phyloP scores from a whole-genome alignment of 1,284 basidiomycete species.

The Ustilago sp. region DNA sequence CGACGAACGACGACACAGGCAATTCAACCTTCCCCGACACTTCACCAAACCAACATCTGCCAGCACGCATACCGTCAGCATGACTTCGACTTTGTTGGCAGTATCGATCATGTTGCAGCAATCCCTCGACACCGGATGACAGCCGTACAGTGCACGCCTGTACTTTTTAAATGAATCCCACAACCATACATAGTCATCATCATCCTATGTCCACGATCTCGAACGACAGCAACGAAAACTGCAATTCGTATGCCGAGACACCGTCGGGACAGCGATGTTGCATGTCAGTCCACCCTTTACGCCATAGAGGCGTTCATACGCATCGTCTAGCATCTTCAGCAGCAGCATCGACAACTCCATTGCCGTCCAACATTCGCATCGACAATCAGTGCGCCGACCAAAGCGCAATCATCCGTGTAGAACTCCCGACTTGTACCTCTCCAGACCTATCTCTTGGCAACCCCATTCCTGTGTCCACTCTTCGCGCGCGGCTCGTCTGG shows the following conservation, averaged over 20 bases:
- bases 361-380: background rate
- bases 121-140: slow-evolving; percentile 24
- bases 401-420: background rate
- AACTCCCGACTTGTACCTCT: slow-evolving; percentile 47
- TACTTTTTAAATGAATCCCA: slow-evolving; percentile 10
- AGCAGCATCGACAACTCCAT: background rate
- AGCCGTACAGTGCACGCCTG: background rate
- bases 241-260: slow-evolving; percentile 2
- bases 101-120: background rate
- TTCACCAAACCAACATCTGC: background rate
- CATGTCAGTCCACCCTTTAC: background rate
- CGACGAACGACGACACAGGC: slow-evolving; percentile 9
- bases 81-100: background rate
- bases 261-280: slow-evolving; percentile 4
- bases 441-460: slow-evolving; percentile 53
- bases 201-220: background rate
- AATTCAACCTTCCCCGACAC: background rate
- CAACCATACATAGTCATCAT: background rate
- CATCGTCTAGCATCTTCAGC: background rate
- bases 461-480: slow-evolving; percentile 19
- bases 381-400: slow-evolving; percentile 8
- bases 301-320: background rate
- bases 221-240: background rate
- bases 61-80: background rate
- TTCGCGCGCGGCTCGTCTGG: slow-evolving; percentile 31